These are phyloP conservation scores for Candida dubliniensis DNA, from an alignment of 1,139 yeast species.

Conservation along the genomic window DNA sequence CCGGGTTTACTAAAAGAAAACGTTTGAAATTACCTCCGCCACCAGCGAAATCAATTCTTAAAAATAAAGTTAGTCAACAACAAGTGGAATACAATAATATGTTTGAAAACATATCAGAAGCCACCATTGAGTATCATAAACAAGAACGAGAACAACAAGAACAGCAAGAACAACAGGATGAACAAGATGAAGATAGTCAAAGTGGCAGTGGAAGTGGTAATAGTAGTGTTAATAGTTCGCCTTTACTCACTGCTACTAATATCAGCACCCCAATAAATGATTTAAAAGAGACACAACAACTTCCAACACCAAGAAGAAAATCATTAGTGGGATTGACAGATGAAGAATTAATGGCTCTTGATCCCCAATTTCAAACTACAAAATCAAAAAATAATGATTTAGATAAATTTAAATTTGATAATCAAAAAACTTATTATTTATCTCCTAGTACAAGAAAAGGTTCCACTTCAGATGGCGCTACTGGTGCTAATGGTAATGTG, in stretches of 20 bases:
- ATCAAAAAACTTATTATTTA: slow-evolving; percentile 36
- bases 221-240: not conserved
- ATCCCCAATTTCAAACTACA: slow-evolving; percentile 49
- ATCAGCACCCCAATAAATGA: slow-evolving; percentile 2
- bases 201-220: not conserved
- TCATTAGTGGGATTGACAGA: slow-evolving; percentile 64
- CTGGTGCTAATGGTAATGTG: slow-evolving; percentile 13
- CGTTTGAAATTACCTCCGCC: slow-evolving; percentile 24
- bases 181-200: slow-evolving; percentile 11
- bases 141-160: slow-evolving; percentile 12
- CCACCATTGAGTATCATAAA: slow-evolving; percentile 21
- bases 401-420: slow-evolving; percentile 43
- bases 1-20: slow-evolving; percentile 8
- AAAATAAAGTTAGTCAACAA: slow-evolving; percentile 36
- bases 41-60: slow-evolving; percentile 42
- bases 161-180: slow-evolving; percentile 12
- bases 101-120: slow-evolving; percentile 26
- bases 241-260: not conserved
- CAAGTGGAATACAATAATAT: slow-evolving; percentile 28
- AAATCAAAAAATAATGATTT: slow-evolving; percentile 33
- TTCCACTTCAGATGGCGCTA: slow-evolving; percentile 7
- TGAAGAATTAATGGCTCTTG: slow-evolving; percentile 62
- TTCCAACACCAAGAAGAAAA: slow-evolving; percentile 37
- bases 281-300: slow-evolving; percentile 4
- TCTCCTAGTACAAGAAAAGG: slow-evolving; percentile 22